phyloP scores from a whole-genome alignment of 352 stramenopile genomes.

The Pythium insidiosum region DNA sequence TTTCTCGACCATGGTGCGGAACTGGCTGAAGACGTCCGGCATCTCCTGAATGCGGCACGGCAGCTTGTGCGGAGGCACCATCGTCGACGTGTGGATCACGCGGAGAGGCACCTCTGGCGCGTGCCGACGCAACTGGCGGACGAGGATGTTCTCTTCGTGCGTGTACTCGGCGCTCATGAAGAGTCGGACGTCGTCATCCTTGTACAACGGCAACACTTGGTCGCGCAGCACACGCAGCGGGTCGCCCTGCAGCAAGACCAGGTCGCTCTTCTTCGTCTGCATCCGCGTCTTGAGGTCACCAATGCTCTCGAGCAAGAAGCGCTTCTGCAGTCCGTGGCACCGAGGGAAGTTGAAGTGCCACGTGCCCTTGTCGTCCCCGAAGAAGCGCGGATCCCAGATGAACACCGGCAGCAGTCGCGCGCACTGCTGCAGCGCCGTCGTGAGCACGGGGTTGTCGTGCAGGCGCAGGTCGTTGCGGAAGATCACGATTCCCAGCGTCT shows the following conservation, averaged over 20 bases:
- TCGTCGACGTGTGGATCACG: conserved; percentile 9
- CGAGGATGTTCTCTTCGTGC: conserved; percentile 11
- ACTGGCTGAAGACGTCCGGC: conserved; percentile 9
- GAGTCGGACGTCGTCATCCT: conserved; percentile 1
- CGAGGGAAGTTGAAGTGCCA: conserved; percentile 10
- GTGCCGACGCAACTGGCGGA: conserved; percentile 2
- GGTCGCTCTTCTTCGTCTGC: conserved; percentile 5
- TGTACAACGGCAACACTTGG: conserved; percentile 4
- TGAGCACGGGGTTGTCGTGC: conserved; percentile 12
- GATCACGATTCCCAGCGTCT: conserved; percentile 11
- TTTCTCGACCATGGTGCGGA: conserved; percentile 7
- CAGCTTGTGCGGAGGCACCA: conserved; percentile 10
- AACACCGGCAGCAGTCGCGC: conserved; percentile 8
- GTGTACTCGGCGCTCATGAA: conserved; percentile 12
- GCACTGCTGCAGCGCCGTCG: conserved; percentile 5
- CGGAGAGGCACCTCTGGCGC: conserved; percentile 1
- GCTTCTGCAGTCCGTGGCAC: conserved; percentile 8
- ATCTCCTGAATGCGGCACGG: conserved; percentile 6
- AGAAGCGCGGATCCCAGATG: conserved; percentile 10
- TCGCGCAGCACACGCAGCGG: conserved; percentile 4
- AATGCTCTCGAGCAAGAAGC: conserved; percentile 12
- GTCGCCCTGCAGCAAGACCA: conserved; percentile 6
- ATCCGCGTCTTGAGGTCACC: conserved; percentile 5
- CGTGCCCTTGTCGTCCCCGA: conserved; percentile 2
- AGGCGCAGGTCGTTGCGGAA: conserved; percentile 12